Evolutionary conservation across 169 alveolate species (phyloP).

Genomic region (Eimeria sp.): DNA sequence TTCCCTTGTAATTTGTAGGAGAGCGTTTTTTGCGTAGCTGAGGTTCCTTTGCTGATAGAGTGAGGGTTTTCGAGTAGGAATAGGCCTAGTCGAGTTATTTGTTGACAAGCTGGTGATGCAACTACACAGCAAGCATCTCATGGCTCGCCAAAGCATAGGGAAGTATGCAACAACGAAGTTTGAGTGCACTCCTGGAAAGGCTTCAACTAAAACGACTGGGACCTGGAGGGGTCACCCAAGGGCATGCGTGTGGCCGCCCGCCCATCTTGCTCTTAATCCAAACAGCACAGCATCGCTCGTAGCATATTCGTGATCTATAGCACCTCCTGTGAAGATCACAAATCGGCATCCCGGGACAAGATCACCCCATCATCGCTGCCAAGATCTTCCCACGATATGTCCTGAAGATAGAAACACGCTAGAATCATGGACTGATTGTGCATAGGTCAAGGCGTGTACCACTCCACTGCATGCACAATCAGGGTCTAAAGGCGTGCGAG

Average conservation of each 20-base stretch:
- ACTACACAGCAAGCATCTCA: neutral
- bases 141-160: neutral
- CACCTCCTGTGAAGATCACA: neutral
- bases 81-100: neutral
- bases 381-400: conserved; percentile 45
- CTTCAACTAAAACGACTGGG: neutral
- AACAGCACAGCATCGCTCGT: neutral
- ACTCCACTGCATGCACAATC: neutral
- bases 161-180: neutral
- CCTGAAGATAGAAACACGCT: neutral
- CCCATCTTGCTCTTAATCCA: neutral
- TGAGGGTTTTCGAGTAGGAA: too few relatives aligned
- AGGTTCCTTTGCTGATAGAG: neutral
- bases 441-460: neutral
- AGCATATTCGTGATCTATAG: neutral
- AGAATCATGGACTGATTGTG: neutral
- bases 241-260: neutral
- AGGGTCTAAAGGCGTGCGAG: neutral
- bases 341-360: neutral
- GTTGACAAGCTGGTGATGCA: neutral
- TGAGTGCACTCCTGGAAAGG: neutral
- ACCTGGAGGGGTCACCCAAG: neutral
- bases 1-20: neutral
- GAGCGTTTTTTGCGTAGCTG: neutral
- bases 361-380: neutral